Evolutionary conservation across 257 asterid species (phyloP), one percentile per base, ranked within the genome.

Genomic region (Solanum tarijense): DNA sequence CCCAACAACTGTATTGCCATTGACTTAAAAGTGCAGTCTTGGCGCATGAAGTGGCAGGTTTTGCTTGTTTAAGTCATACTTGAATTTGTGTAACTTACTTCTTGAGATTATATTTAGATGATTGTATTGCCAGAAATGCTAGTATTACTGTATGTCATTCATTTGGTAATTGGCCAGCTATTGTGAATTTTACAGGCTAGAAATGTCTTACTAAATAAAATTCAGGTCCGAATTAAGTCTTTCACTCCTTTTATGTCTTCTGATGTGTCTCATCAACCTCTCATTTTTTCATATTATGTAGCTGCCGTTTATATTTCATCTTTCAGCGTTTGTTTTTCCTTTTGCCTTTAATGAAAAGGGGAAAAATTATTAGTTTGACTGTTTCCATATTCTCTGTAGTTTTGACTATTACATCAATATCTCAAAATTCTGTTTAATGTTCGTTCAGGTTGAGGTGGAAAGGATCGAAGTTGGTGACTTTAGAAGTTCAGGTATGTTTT

Each of bases 371-470:
- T 73, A 23, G 52, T 73, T 86, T 73, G 46, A 34, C 58, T 55
- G 52, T 34, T 72, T 79, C 82, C 62, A 60, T 39, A 32, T 38
- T 60, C 73, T 62, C 41, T 27, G 86, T 21, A 36, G 68, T 78
- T 88, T 66, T 75, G 55, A 78, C 83, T 52, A n/a, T 72, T 75
- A 20, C 36, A 36, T 71, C 87, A 39, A 87, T 52, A 11, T 34
- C 83, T 48, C 78, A 79, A 90, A 32, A 36, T 48, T 41, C 20
- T 86, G 83, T 55, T 69, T n/a, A 65, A 83, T 89, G 69, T 89
- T 79, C 65, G 25, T 92, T 88, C 98, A 97, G 99, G 93, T 92
- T 91, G 99, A 97, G 92, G 95, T 96, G 87, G 99, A 96, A 92
- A 89, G 94, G 83, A 95, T 96, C 86, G 98, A 97, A 87, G 87